Evolutionary conservation across 2,329 filamentous ascomycete species (phyloP).

Genomic region (Bimuria novae-zelandiae): DNA sequence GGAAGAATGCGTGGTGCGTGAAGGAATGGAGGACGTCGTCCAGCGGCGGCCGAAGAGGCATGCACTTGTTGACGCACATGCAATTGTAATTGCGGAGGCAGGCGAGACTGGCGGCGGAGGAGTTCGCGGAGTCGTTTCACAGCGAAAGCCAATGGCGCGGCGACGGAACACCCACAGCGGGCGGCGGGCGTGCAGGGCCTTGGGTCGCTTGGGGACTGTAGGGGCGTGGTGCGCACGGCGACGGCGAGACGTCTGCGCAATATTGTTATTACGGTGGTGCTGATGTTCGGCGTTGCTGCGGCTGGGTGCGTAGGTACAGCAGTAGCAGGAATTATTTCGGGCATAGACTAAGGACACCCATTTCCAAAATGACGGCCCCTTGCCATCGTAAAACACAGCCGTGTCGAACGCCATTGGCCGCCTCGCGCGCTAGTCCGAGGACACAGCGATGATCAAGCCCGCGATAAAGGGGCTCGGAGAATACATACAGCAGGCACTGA

Average conservation of each 20-base stretch:
- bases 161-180: neutral
- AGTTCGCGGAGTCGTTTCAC: constrained; percentile 9
- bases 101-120: constrained; percentile 18
- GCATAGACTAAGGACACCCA: constrained; percentile 3
- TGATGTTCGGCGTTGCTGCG: neutral
- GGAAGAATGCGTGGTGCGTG: neutral
- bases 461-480: constrained; percentile 7
- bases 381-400: constrained; percentile 9
- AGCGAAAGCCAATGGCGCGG: neutral
- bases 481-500: neutral
- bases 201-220: too few species aligned
- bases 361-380: constrained; percentile 9
- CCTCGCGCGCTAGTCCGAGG: constrained; percentile 2
- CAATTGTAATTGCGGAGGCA: constrained; percentile 4
- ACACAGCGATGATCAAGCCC: neutral
- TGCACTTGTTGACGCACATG: neutral
- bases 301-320: too few species aligned
- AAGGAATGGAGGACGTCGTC: constrained; percentile 18
- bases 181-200: too few species aligned
- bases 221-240: too few species aligned
- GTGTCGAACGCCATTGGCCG: constrained; percentile 7
- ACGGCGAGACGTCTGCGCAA: neutral
- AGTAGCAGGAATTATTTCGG: constrained; percentile 10
- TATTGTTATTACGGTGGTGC: neutral
- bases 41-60: too few species aligned